phyloP scores from a whole-genome alignment of 23 red algal genomes.

The Gracilaria caudata region DNA sequence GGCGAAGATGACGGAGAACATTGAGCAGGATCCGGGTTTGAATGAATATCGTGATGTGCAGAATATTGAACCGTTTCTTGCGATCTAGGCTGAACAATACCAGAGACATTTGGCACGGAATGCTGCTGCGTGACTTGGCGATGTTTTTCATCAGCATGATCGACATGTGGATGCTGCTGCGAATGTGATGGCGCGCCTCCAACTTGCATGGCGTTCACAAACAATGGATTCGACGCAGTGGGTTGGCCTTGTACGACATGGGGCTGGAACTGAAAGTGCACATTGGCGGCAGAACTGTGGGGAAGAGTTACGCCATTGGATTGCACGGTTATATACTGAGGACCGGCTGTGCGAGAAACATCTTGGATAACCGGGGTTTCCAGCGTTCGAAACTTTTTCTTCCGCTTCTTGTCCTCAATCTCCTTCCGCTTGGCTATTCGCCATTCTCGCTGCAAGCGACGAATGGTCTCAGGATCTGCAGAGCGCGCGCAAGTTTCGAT shows the following conservation, averaged over 20 bases:
- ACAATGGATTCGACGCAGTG: not conserved
- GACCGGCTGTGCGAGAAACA: not conserved
- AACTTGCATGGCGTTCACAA: not conserved
- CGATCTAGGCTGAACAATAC: not conserved
- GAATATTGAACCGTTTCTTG: constrained; percentile 1
- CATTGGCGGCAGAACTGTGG: not conserved
- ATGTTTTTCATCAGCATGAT: not conserved
- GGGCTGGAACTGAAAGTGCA: constrained; percentile 8
- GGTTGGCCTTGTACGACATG: not conserved
- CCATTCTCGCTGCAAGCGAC: constrained; percentile 62
- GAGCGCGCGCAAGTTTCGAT: not conserved
- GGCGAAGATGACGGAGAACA: not conserved
- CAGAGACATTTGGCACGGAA: not conserved
- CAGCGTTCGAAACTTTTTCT: constrained; percentile 29
- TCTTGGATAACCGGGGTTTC: not conserved
- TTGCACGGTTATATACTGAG: not conserved
- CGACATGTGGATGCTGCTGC: not conserved
- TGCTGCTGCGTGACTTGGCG: not conserved
- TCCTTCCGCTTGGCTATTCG: constrained; percentile 59
- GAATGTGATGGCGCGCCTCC: not conserved
- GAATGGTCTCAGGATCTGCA: constrained; percentile 46
- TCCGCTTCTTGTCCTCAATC: constrained; percentile 52
- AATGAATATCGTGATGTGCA: not conserved
- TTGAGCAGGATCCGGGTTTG: not conserved
- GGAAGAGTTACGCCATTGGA: not conserved